Percentiles rank a stretch among this genome's conserved stretches.
These are phyloP conservation scores for Triticum turgidum DNA, from an alignment of 176 grass and related monocot species.

Conservation along the genomic window DNA sequence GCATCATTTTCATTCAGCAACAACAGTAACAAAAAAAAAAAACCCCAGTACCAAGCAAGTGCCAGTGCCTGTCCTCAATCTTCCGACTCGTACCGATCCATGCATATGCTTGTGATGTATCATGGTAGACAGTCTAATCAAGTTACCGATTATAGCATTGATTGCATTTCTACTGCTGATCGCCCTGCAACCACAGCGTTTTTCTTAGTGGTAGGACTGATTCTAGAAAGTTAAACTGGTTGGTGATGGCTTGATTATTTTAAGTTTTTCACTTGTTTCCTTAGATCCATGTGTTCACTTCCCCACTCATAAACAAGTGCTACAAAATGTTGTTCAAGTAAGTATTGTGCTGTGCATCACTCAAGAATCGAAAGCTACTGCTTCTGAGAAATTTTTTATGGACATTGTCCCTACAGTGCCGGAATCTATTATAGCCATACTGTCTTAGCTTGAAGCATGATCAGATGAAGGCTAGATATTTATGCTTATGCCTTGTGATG, in stretches of 20 bases:
- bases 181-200: neutral
- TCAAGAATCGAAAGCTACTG: neutral
- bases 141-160: neutral
- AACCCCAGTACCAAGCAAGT: neutral
- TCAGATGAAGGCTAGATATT: neutral
- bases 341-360: neutral
- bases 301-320: neutral
- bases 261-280: neutral
- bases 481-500: constrained; percentile 1
- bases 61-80: neutral
- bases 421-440: constrained; percentile 13
- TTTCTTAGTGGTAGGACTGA: neutral
- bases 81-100: neutral
- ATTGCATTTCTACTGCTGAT: neutral
- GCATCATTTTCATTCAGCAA: neutral
- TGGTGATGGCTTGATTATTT: neutral
- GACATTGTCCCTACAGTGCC: neutral
- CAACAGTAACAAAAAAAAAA: neutral
- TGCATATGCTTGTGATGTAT: neutral
- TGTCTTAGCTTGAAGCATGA: neutral
- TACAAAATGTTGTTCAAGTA: constrained; percentile 4
- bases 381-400: neutral
- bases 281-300: neutral
- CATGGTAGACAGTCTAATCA: constrained; percentile 2
- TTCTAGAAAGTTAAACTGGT: neutral